Percentiles rank a stretch among this genome's conserved stretches.
phyloP scores from a whole-genome alignment of 768 basidiomycete genomes.

The Artomyces pyxidatus region DNA sequence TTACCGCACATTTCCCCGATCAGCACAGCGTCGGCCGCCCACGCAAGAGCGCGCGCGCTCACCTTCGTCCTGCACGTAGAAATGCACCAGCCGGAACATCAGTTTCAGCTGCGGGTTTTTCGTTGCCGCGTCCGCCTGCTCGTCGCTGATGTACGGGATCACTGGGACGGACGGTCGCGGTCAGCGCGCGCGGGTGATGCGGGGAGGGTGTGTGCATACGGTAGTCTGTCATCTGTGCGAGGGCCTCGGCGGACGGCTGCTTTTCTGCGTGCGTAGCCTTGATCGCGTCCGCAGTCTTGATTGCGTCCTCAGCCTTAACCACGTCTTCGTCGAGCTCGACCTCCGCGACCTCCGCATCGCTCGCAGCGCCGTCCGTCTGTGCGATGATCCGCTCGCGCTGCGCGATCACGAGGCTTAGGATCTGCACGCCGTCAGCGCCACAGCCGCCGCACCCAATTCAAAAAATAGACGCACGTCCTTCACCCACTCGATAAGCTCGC shows the following conservation, averaged over 20 bases:
- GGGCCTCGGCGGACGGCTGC: constrained; percentile 60
- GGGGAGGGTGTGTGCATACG: constrained; percentile 37
- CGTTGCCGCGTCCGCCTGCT: constrained; percentile 68
- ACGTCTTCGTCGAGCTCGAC: constrained; percentile 25
- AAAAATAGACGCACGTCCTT: constrained; percentile 52
- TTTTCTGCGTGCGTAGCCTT: constrained; percentile 2
- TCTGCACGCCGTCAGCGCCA: constrained; percentile 31
- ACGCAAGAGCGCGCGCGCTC: constrained; percentile 17
- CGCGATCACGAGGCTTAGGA: constrained; percentile 50
- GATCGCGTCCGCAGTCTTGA: constrained; percentile 10
- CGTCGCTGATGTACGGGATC: constrained; percentile 68
- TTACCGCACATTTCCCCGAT: not conserved
- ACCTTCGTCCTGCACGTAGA: constrained; percentile 64
- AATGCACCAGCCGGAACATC: constrained; percentile 72
- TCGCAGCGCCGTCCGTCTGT: constrained; percentile 40
- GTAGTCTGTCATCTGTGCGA: constrained; percentile 65
- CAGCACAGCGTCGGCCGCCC: not conserved
- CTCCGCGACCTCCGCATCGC: constrained; percentile 23
- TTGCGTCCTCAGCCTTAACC: constrained; percentile 24
- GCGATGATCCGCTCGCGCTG: constrained; percentile 54
- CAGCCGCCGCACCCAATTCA: not conserved
- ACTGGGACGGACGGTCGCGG: constrained; percentile 34
- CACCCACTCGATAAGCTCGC: constrained; percentile 67
- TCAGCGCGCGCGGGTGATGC: not conserved
- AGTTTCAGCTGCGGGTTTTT: constrained; percentile 77